Percentiles rank a stretch among this genome's conserved stretches.
Conservation (phyloP, 2,329 filamentous ascomycete species). For the Aureobasidium sp. region DNA sequence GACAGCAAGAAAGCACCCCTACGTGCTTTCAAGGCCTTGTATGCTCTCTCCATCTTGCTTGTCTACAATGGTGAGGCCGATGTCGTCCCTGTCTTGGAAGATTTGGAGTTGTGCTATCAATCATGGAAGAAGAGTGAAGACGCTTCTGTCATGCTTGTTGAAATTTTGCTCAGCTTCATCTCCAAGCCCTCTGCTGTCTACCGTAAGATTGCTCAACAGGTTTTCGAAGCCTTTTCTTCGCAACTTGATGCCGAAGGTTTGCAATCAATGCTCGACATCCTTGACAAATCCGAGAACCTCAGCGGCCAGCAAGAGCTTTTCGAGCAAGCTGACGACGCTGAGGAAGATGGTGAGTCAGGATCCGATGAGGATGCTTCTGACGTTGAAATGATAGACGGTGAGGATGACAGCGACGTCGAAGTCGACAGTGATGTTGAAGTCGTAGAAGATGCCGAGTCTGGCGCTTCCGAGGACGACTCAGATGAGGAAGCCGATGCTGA, state of each 20-base stretch:
- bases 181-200: conserved; percentile 79
- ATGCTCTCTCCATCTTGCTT: conserved; percentile 78
- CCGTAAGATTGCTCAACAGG: conserved; percentile 78
- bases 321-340: conserved; percentile 48
- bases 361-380: conserved; percentile 31
- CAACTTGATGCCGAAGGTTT: conserved; percentile 69
- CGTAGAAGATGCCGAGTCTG: conserved; percentile 23
- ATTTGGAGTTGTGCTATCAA: conserved; percentile 71
- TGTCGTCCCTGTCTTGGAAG: conserved; percentile 71
- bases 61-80: conserved; percentile 86
- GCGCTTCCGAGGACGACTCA: conserved; percentile 15
- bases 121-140: conserved; percentile 41
- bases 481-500: conserved; percentile 32
- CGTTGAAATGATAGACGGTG: conserved; percentile 29
- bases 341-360: conserved; percentile 36
- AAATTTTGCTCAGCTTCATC: conserved; percentile 84
- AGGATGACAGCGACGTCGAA: conserved; percentile 23
- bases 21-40: conserved; percentile 70
- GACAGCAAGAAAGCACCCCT: conserved; percentile 34
- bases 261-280: conserved; percentile 58
- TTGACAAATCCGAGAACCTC: conserved; percentile 71
- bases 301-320: conserved; percentile 85
- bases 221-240: conserved; percentile 74
- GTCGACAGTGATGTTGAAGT: conserved; percentile 23
- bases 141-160: conserved; percentile 65